phyloP scores from a whole-genome alignment of 1,284 basidiomycete genomes.

The Spongiforma sp. region DNA sequence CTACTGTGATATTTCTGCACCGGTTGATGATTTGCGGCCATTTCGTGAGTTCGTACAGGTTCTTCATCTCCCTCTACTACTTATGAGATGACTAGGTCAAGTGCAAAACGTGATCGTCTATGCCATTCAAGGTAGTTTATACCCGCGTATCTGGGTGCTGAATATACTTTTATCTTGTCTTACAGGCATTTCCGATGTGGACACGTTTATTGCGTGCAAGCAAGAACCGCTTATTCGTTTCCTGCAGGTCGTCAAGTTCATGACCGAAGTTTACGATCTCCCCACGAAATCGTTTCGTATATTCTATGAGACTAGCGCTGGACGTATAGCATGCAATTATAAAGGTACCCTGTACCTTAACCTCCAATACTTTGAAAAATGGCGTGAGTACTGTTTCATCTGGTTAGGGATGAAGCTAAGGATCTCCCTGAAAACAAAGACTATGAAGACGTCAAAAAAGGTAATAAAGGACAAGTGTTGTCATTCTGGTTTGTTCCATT shows the following conservation, averaged over 20 bases:
- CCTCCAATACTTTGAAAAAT: constrained; percentile 83
- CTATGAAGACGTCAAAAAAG: constrained; percentile 67
- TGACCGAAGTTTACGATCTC: constrained; percentile 67
- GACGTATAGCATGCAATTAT: constrained; percentile 93
- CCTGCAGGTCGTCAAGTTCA: constrained; percentile 60
- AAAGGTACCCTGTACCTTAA: constrained; percentile 92
- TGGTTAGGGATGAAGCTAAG: no score
- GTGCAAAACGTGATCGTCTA: background rate
- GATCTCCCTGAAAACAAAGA: constrained; percentile 55
- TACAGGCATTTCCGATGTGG: no score
- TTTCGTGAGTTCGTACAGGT: background rate
- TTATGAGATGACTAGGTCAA: background rate
- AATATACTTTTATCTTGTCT: no score
- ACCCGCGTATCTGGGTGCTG: background rate
- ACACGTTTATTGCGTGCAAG: constrained; percentile 56
- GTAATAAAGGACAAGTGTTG: constrained; percentile 69
- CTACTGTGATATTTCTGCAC: constrained; percentile 2
- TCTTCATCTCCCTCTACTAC: background rate
- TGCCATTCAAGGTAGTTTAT: background rate
- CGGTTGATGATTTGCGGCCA: background rate
- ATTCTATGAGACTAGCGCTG: constrained; percentile 85
- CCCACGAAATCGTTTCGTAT: constrained; percentile 80
- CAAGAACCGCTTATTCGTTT: constrained; percentile 70
- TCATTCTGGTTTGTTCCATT: constrained; percentile 77
- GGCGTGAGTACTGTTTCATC: constrained; percentile 76